Evolutionary conservation across 495 filamentous ascomycete species (phyloP), one percentile per base, ranked within the genome.

Genomic region (Bacidia rubella): DNA sequence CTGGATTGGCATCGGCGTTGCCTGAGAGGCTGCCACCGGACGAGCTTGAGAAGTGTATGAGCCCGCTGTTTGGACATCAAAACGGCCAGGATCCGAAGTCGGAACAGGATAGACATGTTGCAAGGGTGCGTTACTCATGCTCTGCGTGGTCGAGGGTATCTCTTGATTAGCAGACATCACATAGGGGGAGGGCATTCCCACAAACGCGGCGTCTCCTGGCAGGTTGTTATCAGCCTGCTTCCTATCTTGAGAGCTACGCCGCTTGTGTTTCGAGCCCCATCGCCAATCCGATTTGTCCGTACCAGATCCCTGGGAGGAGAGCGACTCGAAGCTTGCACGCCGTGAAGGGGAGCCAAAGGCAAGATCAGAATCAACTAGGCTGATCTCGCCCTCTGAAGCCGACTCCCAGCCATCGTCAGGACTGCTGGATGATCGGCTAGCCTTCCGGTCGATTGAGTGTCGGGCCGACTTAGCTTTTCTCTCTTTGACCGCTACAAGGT

Each of bases 331-430:
- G 53, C 73, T 75, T 51, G 66, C 56, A 53, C 62, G 63, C 47
- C 60, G 54, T 42, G 59, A 60, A 60, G 70, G 68, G 52, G 63
- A 61, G 61, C 80, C 69, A 60, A 73, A 84, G 2, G 78, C 78
- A 42, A 84, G 70, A 7, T 62, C 74, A 22, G 78, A 80, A 51
- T 67, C 67, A n/a, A 64, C 65, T 60, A 71, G 73, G 3, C 70
- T 38, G 10, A 45, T 69, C 11, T 76, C 73, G 25, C 71, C 73
- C 25, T 74, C 74, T 0, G 77, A 76, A 22, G 75, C 72, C 60
- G 79, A 76, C 46, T 81, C 73, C 81, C 79, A 83, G n/a, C 66
- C 74, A n/a, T 77, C 74, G 12, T 71, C 67, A 2, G 53, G 41
- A 39, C 26, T 61, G 24, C 58, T 65, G 23, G 68, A 67, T 15